Evolutionary conservation across 225 moss, liverwort and hornwort genomes (phyloP).

Genomic region (Thuidium tamariscinum): DNA sequence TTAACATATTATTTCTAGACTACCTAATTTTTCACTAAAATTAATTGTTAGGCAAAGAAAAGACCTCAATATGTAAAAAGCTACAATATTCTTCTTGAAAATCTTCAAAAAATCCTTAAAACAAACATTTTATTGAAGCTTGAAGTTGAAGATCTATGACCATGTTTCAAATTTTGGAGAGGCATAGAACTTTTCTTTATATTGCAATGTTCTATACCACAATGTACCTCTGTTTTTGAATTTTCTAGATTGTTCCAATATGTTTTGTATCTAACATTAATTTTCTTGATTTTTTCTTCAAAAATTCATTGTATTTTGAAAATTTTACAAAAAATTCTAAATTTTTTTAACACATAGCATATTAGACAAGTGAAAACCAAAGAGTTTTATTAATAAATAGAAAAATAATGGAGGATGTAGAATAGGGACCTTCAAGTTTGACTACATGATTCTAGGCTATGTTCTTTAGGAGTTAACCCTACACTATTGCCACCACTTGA

Average conservation of each 20-base stretch:
- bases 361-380: background rate
- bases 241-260: fast-evolving
- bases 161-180: background rate
- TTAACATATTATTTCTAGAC: too few relatives aligned
- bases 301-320: background rate
- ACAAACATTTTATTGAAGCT: background rate
- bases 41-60: too few relatives aligned
- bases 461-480: too few relatives aligned
- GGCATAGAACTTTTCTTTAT: background rate
- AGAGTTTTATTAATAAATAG: background rate
- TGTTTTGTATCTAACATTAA: background rate
- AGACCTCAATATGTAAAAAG: too few relatives aligned
- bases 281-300: background rate
- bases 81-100: background rate
- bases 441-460: background rate
- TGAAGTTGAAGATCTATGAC: background rate
- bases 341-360: background rate
- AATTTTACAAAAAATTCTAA: background rate
- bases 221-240: background rate
- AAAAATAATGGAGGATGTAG: background rate
- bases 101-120: background rate
- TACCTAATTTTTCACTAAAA: too few relatives aligned
- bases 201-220: fast-evolving
- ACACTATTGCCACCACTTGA: too few relatives aligned
- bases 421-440: background rate